Conservation (phyloP, 257 asterid genomes). For the Capsicum rhomboideum region DNA sequence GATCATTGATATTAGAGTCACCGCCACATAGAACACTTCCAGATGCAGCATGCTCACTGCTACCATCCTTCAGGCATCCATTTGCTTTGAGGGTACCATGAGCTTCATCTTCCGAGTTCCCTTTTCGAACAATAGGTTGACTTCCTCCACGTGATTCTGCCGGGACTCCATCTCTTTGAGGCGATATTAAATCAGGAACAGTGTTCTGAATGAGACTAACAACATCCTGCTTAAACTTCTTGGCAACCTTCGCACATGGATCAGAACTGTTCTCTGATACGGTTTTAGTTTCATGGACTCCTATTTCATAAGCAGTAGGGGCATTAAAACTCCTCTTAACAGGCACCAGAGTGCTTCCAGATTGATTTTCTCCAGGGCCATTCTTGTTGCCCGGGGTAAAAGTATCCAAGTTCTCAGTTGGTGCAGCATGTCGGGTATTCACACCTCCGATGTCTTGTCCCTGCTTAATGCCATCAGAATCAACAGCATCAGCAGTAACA, state of each 20-base stretch:
- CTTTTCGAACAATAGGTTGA: background rate
- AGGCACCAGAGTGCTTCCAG: conserved; percentile 18
- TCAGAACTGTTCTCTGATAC: conserved; percentile 12
- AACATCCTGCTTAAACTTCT: conserved; percentile 35
- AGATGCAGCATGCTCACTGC: conserved; percentile 5
- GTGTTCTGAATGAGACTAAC: conserved; percentile 1
- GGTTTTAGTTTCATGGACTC: conserved; percentile 12
- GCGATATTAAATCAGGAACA: conserved; percentile 6
- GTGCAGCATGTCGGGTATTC: conserved; percentile 1
- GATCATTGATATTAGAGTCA: conserved; percentile 15
- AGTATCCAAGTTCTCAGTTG: conserved; percentile 6
- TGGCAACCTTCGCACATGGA: conserved; percentile 14
- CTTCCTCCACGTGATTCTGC: background rate
- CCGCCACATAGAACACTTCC: conserved; percentile 1
- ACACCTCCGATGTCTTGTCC: conserved; percentile 4
- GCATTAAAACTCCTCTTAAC: conserved; percentile 23
- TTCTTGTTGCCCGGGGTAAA: conserved; percentile 5
- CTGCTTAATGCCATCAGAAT: conserved; percentile 6
- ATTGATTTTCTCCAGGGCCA: conserved; percentile 14
- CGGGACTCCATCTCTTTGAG: conserved; percentile 13
- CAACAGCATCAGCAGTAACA: conserved; percentile 5
- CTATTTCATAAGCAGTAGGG: conserved; percentile 13
- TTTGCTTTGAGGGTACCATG: conserved; percentile 2
- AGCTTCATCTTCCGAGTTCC: conserved; percentile 8
- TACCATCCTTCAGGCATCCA: conserved; percentile 9